Evolutionary conservation across 805 yeast species (phyloP).

Genomic region (Dipodascopsis tothii): DNA sequence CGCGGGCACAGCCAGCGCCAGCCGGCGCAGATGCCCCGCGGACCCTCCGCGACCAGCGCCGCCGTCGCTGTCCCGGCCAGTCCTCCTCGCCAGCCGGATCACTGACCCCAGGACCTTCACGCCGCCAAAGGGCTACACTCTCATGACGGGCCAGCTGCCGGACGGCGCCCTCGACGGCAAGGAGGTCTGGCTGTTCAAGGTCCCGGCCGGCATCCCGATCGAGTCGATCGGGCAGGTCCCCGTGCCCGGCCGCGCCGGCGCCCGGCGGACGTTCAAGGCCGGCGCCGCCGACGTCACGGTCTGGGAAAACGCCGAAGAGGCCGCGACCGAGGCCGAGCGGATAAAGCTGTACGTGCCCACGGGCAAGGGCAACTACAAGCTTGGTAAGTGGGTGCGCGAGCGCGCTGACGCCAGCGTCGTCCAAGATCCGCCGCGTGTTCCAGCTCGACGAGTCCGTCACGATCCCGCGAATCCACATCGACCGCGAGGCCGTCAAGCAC

Average conservation of each 20-base stretch:
- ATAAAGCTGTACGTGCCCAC: conserved; percentile 5
- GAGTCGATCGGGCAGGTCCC: neutral
- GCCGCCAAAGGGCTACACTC: neutral
- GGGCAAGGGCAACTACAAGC: neutral
- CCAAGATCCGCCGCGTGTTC: conserved; percentile 5
- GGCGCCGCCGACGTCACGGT: neutral
- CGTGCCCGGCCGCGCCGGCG: neutral
- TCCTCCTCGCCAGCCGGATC: too few relatives aligned
- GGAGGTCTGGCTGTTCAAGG: conserved; percentile 14
- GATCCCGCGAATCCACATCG: conserved; percentile 14
- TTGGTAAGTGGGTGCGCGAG: neutral
- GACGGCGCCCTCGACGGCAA: conserved; percentile 1
- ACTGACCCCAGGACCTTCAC: too few relatives aligned
- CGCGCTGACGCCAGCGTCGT: conserved; percentile 4
- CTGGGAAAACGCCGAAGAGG: neutral
- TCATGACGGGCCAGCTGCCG: neutral
- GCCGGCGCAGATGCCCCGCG: too few relatives aligned
- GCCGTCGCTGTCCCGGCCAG: too few relatives aligned
- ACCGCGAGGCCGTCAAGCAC: neutral
- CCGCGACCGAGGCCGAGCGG: conserved; percentile 3
- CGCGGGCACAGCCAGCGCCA: too few relatives aligned
- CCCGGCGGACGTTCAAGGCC: neutral
- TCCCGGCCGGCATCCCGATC: conserved; percentile 4
- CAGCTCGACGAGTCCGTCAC: conserved; percentile 17
- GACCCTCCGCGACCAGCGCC: too few relatives aligned